Evolutionary conservation across 306 rosid species (phyloP).

Genomic region (Quercus variabilis): DNA sequence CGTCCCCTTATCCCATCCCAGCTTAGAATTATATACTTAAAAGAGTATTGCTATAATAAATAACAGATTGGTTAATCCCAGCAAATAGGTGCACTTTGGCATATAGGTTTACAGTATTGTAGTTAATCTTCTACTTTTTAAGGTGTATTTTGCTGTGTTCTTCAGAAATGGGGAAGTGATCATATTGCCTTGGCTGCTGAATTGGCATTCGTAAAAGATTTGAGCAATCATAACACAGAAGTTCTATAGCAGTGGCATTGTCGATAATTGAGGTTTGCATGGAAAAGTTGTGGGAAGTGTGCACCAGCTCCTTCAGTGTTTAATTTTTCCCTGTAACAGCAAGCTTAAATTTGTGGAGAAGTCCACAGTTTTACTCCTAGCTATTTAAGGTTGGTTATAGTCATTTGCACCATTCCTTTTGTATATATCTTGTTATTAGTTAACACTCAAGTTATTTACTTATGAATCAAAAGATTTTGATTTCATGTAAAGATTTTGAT

Average conservation of each 20-base stretch:
- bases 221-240: slow-evolving; percentile 12
- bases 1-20: background rate
- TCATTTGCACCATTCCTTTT: background rate
- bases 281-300: background rate
- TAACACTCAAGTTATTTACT: background rate
- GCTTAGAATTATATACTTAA: background rate
- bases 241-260: slow-evolving; percentile 15
- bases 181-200: slow-evolving; percentile 88
- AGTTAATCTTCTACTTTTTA: background rate
- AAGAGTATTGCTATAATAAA: background rate
- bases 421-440: background rate
- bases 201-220: slow-evolving; percentile 49
- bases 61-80: background rate
- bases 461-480: background rate
- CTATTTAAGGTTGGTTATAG: background rate
- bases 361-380: background rate
- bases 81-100: background rate
- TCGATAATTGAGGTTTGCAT: background rate
- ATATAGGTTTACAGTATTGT: background rate
- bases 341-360: background rate
- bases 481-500: background rate
- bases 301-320: background rate
- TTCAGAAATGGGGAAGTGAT: slow-evolving; percentile 97
- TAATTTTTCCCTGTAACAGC: background rate
- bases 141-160: slow-evolving; percentile 14